Evolutionary conservation across 2,329 filamentous ascomycete genomes (phyloP), one percentile per base, ranked within the genome.

Genomic region (Aspergillus puulaauensis): DNA sequence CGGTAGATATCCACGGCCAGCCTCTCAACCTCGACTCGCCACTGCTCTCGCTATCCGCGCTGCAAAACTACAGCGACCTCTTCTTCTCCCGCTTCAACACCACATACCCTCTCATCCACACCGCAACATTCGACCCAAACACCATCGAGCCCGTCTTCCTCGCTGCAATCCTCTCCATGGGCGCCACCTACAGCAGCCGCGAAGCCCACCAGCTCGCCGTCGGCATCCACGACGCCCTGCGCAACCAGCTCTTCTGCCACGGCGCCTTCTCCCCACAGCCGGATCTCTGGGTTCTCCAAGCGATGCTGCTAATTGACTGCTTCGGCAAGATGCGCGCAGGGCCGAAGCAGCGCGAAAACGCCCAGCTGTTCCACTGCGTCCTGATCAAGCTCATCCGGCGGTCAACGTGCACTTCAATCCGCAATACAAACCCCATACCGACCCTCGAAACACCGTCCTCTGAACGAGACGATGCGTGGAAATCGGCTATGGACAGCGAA

Each of bases 311-410:
- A 0, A 83, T 87, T 0, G 85, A 87, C 61, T 87, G 85, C 61
- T 87, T 87, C 55, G 85, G 85, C 3, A 87, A 87, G 66, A 85
- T 82, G 39, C 75, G 84, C 54, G 84, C 84, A 0, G 85, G 85
- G 0, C 84, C 85, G 60, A 83, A 83, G 49, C 84, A 88, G 63
- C 83, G 86, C 58, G 85, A 88, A 24, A 84, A 85, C 77, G 82
- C 83, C 4, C 85, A 87, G 64, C 69, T 88, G 0, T 87, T 83
- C 62, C 81, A 83, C 64, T 82, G 80, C 2, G 68, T 84, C 0
- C 68, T 83, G 2, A 83, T 83, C 64, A 83, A 84, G 50, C 70
- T 84, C 1, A 82, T 83, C 33, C 75, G 81, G 19, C 73, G 82
- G 50, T 83, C 80, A 54, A 79, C 80, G 56, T 83, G 80, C 59